These are phyloP conservation scores for Luvunga scandens DNA, from an alignment of 345 rosid genomes.

Conservation along the genomic window DNA sequence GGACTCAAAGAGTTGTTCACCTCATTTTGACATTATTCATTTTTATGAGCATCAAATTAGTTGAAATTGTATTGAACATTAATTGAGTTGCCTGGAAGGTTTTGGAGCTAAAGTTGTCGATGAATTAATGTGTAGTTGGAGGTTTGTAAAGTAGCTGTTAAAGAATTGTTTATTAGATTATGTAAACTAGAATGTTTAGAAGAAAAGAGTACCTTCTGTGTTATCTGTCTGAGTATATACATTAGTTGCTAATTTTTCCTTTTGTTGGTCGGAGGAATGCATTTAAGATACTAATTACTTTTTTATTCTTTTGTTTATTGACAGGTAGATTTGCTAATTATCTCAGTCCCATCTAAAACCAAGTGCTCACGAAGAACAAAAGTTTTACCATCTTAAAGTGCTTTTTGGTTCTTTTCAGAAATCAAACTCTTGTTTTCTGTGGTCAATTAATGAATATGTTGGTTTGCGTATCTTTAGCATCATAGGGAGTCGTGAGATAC, in stretches of 20 bases:
- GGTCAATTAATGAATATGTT: conserved; percentile 16
- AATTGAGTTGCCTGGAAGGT: not conserved
- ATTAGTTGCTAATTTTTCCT: not conserved
- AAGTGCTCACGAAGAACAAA: conserved; percentile 9
- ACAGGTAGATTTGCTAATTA: conserved; percentile 79
- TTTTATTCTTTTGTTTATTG: conserved; percentile 15
- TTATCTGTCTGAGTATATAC: not conserved
- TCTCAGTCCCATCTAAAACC: conserved; percentile 73
- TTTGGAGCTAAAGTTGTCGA: not conserved
- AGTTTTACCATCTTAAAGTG: not conserved
- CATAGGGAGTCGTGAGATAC: not conserved
- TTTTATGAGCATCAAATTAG: not conserved
- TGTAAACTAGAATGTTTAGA: not conserved
- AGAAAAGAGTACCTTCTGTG: not conserved
- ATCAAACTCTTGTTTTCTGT: conserved; percentile 22
- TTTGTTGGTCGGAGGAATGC: not conserved
- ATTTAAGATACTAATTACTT: conserved; percentile 3
- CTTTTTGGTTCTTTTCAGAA: conserved; percentile 12
- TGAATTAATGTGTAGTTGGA: not conserved
- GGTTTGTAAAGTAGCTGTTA: not conserved
- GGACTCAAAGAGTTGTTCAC: not conserved
- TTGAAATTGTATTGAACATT: not conserved
- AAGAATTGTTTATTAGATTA: not conserved
- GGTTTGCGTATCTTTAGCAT: conserved; percentile 1
- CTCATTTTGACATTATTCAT: not conserved